Conservation (phyloP, 371 early-diverging fungal genomes). For the Apophysomyces elegans region DNA sequence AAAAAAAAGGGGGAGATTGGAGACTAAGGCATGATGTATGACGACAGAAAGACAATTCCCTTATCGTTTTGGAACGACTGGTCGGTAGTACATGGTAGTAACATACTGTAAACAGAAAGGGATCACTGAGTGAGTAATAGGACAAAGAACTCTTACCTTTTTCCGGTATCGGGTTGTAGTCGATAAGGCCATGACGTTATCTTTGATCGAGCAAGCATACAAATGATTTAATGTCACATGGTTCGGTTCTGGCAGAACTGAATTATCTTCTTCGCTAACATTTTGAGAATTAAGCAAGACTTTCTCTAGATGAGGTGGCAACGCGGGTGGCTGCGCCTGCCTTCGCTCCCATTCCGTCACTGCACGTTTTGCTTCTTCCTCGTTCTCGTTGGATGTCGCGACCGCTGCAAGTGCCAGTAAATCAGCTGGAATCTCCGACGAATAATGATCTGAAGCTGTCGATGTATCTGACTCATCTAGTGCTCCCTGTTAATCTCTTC, state of each 20-base stretch:
- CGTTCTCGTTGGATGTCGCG: slow-evolving; percentile 24
- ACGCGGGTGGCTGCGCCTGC: slow-evolving; percentile 74
- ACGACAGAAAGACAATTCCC: background rate
- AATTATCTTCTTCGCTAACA: slow-evolving; percentile 76
- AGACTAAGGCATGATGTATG: background rate
- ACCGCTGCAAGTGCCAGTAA: slow-evolving; percentile 36
- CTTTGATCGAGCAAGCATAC: slow-evolving; percentile 94
- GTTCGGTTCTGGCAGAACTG: slow-evolving; percentile 85
- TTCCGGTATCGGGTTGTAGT: slow-evolving; percentile 85
- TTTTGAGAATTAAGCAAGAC: slow-evolving; percentile 83
- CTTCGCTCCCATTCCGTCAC: slow-evolving; percentile 43
- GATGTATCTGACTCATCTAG: slow-evolving; percentile 26
- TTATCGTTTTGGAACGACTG: slow-evolving; percentile 53
- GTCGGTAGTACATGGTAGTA: slow-evolving; percentile 83
- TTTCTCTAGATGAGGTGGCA: slow-evolving; percentile 93
- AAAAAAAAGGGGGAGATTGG: background rate
- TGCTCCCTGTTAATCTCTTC: background rate
- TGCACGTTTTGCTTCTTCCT: slow-evolving; percentile 12
- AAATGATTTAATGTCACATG: slow-evolving; percentile 95
- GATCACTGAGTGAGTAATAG: background rate
- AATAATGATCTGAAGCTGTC: slow-evolving; percentile 67
- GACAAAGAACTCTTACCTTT: slow-evolving; percentile 62
- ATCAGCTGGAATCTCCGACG: slow-evolving; percentile 66
- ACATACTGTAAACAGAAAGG: slow-evolving; percentile 58
- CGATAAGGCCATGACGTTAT: slow-evolving; percentile 95